Evolutionary conservation across 208 protist genomes (phyloP).

Genomic region (Crithidia acanthocephali): DNA sequence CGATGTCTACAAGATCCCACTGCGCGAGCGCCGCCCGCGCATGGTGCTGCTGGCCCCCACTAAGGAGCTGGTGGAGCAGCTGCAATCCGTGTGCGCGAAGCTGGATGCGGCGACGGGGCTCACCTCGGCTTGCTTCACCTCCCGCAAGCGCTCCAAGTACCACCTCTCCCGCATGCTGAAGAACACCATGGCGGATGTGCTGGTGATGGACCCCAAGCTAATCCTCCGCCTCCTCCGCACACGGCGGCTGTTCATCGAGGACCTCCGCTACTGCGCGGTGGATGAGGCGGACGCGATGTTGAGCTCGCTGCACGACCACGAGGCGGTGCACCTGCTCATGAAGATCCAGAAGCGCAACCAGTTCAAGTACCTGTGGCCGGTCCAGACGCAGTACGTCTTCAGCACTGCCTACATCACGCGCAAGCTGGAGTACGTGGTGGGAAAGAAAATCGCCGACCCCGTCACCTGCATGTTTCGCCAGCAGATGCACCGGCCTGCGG

Average conservation of each 20-base stretch:
- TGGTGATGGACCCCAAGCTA: conserved; percentile 83
- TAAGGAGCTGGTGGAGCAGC: conserved; percentile 71
- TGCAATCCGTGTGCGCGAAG: conserved; percentile 59
- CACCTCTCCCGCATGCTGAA: conserved; percentile 68
- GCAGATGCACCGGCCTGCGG: conserved; percentile 63
- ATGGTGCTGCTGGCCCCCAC: conserved; percentile 85
- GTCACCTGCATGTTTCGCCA: conserved; percentile 67
- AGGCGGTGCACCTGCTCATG: conserved; percentile 74
- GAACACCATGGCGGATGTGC: conserved; percentile 64
- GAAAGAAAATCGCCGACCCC: conserved; percentile 49
- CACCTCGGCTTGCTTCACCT: conserved; percentile 64
- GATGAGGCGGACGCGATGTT: conserved; percentile 89
- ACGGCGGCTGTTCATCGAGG: conserved; percentile 84
- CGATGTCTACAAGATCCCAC: conserved; percentile 85
- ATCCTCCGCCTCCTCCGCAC: conserved; percentile 71
- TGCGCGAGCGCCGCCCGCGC: conserved; percentile 83
- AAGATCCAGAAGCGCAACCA: conserved; percentile 75
- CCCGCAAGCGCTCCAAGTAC: conserved; percentile 68
- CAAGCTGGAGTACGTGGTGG: conserved; percentile 75
- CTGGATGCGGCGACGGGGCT: conserved; percentile 69
- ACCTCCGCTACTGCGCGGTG: conserved; percentile 82
- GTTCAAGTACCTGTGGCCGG: conserved; percentile 87
- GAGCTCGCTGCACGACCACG: conserved; percentile 81
- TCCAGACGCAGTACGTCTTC: conserved; percentile 87
- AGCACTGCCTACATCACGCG: conserved; percentile 75